Base-by-base conservation (phyloP, 208 protist genomes). In the Acanthamoeba royreba region DNA sequence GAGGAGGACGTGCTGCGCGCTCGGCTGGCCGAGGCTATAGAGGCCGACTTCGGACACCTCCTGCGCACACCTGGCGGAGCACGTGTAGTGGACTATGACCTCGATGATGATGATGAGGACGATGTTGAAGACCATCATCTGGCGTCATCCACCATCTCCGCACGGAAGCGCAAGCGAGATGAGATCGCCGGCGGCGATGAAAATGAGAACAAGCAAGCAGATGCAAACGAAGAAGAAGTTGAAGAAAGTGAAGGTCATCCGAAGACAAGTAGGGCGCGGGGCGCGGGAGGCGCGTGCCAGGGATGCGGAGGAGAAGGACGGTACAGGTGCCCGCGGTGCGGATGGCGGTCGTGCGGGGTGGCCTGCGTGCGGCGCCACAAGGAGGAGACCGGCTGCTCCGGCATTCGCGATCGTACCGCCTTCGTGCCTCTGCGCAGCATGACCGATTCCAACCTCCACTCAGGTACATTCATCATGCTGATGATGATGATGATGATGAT, bases 321-420 rank as follows among this genome's bases (percentile, higher is more conserved):
- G 52, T 90, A 90, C 83, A 35, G 83, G 4, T 90, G 83, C 52
- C 83, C 83, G 83, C 52, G 52, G 22, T 90, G 83, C 1, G 53
- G 45, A 45, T 46, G 46, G 49, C 83, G 83, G 15, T 72, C 83
- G 5, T 90, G 83, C 42, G 40, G 83, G 2, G 15, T 90, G 31
- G 83, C 83, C 83, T 90, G 83, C 52, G 83, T 90, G 52, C 46
- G 53, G 8, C n/a, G 33, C 2, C 83, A 90, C 83, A 90, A 90
- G 83, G 83, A 90, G 7, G 31, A 90, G 49, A 58, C 52, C 3
- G 53, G 53, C 17, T 90, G 83, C 83, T 69, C 49, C 28, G 83
- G 83, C 83, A 17, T 58, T 22, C 83, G 83, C 19, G 53, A 90
- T 35, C 46, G 53, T 19, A 90, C 83, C 11, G 83, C 83, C 45